A percentile compares a stretch with the other conserved stretches of the same genome.
These are phyloP conservation scores for Magnolia officinalis DNA, from an alignment of 164 flowering plant genomes.

Conservation along the genomic window DNA sequence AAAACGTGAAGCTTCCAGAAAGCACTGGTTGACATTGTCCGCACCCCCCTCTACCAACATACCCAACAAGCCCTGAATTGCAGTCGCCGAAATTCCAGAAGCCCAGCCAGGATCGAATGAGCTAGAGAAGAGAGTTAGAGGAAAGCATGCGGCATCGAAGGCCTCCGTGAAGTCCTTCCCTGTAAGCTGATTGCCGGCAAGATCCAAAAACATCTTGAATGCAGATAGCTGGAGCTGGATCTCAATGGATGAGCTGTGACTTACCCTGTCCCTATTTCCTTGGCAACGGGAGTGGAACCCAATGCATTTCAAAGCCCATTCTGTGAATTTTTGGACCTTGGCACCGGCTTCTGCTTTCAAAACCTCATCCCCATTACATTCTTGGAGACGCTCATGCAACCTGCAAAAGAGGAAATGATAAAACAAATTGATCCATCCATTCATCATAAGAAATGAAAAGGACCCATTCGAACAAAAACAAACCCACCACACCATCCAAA, in stretches of 20 bases:
- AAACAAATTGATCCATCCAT: constrained; percentile 2
- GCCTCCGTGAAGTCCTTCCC: constrained; percentile 97
- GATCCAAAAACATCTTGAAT: constrained; percentile 80
- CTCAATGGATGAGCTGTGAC: constrained; percentile 61
- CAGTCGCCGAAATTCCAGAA: constrained; percentile 83
- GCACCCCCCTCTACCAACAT: constrained; percentile 97
- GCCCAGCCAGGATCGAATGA: constrained; percentile 98
- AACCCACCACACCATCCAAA: background rate
- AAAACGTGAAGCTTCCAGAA: constrained; percentile 95
- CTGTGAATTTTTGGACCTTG: constrained; percentile 93
- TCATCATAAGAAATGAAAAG: background rate
- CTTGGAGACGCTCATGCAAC: constrained; percentile 91
- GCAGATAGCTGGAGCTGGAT: constrained; percentile 86
- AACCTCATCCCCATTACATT: constrained; percentile 90
- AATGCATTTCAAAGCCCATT: constrained; percentile 95
- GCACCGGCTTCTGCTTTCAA: constrained; percentile 94
- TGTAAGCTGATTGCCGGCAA: constrained; percentile 83
- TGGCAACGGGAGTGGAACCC: constrained; percentile 85
- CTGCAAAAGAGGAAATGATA: constrained; percentile 30
- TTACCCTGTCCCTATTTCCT: constrained; percentile 53
- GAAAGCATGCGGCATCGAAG: constrained; percentile 97
- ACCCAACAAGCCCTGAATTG: constrained; percentile 71
- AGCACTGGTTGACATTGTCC: constrained; percentile 93
- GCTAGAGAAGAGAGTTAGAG: constrained; percentile 92
- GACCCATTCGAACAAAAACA: background rate